A percentile compares a stretch with the other conserved stretches of the same genome.
Conservation (phyloP, 495 filamentous ascomycete genomes). For the Penicillium fimorum region DNA sequence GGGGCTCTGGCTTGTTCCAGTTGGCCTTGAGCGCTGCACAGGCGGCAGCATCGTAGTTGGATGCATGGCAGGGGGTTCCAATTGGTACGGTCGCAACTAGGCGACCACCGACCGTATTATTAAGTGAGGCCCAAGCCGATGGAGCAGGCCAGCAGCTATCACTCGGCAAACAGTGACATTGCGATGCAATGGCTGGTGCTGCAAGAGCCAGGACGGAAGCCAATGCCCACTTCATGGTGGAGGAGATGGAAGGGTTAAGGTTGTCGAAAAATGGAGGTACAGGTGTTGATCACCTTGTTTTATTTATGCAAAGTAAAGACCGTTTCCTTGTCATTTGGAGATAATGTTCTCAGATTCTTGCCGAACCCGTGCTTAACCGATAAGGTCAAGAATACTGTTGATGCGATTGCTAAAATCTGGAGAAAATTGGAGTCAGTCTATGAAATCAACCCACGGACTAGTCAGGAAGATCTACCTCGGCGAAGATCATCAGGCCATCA, state of each 20-base stretch:
- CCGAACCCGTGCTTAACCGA: slow-evolving; percentile 35
- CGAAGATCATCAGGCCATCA: slow-evolving; percentile 39
- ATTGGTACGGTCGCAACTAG: slow-evolving; percentile 44
- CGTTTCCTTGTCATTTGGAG: slow-evolving; percentile 9
- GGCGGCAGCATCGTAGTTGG: slow-evolving; percentile 30
- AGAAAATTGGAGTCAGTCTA: slow-evolving; percentile 1
- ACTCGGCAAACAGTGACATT: slow-evolving; percentile 27
- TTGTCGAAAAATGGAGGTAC: slow-evolving; percentile 5
- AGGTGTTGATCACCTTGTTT: slow-evolving; percentile 16
- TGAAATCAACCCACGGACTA: not conserved
- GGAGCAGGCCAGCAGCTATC: slow-evolving; percentile 44
- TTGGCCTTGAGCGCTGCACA: slow-evolving; percentile 27
- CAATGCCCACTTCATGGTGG: slow-evolving; percentile 34
- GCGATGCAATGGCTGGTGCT: slow-evolving; percentile 15
- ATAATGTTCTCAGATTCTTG: slow-evolving; percentile 19
- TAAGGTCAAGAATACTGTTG: slow-evolving; percentile 27
- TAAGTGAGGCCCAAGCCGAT: slow-evolving; percentile 38
- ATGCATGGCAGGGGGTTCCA: slow-evolving; percentile 44
- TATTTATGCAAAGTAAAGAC: slow-evolving; percentile 20
- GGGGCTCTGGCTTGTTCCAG: slow-evolving; percentile 26
- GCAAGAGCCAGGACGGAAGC: slow-evolving; percentile 24
- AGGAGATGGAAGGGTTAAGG: slow-evolving; percentile 8
- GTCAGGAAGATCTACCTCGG: slow-evolving; percentile 23
- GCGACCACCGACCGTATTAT: slow-evolving; percentile 37
- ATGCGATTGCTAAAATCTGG: slow-evolving; percentile 29